Base-by-base conservation (phyloP, 345 rosid species). In the Boechera divaricarpa region DNA sequence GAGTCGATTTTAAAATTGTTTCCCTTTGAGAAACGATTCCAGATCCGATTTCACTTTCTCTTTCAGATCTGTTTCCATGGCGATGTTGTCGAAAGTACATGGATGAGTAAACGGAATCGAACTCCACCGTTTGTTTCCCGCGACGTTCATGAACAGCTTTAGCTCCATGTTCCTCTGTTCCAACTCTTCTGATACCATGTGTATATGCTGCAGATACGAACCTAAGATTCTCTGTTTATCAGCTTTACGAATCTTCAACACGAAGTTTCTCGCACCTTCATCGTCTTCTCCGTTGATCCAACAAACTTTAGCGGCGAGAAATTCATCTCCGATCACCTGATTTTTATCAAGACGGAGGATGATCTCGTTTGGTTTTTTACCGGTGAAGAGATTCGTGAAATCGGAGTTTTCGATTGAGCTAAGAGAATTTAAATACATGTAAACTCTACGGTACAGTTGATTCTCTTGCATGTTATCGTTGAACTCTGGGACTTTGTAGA, bases 181-280 rank as follows among this genome's bases (percentile, higher is more conserved):
- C 7, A 88, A 63, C 75, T 90, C 99, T 21, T 87, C 97, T 18
- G 87, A 83, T 0, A 91, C 89, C 1, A 88, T 74, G 80, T 87
- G 97, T 62, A 94, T 90, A 75, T 94, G 97, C 47, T 94, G 95
- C 32, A 94, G 92, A 77, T 94, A 94, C 4, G 97, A 85, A 7
- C 87, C 87, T 59, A 94, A 87, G 45, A 94, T 80, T 28, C 98
- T 83, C 15, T 93, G 83, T 79, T 89, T 94, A 63, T 91, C 97
- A 4, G 88, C 85, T 80, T 77, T 89, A 32, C 97, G 84, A 44
- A 92, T 75, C 84, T 82, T 89, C 81, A 94, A 67, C 35, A 89
- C 83, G 66, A 92, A 83, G 13, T 64, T 64, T 53, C 72, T 82
- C 32, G 21, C 21, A 35, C 73, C 36, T 49, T 52, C 56, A 2